Evolutionary conservation across 345 rosid species (phyloP), one percentile per base, ranked within the genome.

Genomic region (Gynandropsis gynandra): DNA sequence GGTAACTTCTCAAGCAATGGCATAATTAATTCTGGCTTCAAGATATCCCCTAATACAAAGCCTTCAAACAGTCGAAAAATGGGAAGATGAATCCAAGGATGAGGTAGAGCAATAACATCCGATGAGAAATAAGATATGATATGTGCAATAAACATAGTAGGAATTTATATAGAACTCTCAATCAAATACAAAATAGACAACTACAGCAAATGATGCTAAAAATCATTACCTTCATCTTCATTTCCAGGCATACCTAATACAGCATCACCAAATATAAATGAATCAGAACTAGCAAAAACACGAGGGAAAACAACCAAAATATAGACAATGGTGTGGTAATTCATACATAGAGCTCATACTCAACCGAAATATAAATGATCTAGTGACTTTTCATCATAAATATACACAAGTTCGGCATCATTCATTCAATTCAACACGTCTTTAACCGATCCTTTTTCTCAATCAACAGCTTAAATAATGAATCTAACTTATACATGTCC

Each of bases 11-110:
- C 83, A 59, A 90, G 79, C 78, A 90, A 77, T 53, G 98, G 98
- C 89, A 84, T 66, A 51, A 90, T 82, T 65, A 87, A 59, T 50
- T 90, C 98, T 11, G 98, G 95, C 73, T 69, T 90, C 79, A 90
- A 70, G 47, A 87, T 73, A 63, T 92, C 98, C 48, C 81, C 95
- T 56, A 92, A 72, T 52, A 71, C 95, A 46, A 92, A 44, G 13
- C 96, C 98, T 92, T 71, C 16, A 47, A 19, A 35, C 58, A 56
- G 61, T 35, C 54, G 46, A 36, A 52, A 52, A 31, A 57, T 10
- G 47, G 33, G 29, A 19, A 15, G 36, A 43, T 21, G 36, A 58
- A 39, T 50, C 19, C 27, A 36, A 56, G 8, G 46, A 31, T 21
- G 52, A 56, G 38, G 37, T 18, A 34, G 31, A 46, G 53, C 19